Evolutionary conservation across 2,329 filamentous ascomycete genomes (phyloP), one percentile per base, ranked within the genome.

Genomic region (Clarireedia paspali): DNA sequence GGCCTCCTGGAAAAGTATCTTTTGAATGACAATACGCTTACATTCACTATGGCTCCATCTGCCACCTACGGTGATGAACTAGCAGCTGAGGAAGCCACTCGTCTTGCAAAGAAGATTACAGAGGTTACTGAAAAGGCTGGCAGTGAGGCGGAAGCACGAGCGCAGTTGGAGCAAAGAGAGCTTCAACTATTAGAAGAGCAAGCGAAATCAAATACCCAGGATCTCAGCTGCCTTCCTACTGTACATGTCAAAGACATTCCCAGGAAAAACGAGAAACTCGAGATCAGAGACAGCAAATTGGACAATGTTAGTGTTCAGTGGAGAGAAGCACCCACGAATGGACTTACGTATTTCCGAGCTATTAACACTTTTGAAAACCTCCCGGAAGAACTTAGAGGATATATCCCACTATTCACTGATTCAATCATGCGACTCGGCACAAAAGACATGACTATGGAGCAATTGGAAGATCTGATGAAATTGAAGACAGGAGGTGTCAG

Each of bases 401-500:
- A 97, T 57, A 81, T 97, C 48, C 94, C 94, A 0, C 75, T 99
- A 0, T 97, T 97, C 68, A 91, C 89, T 14, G 91, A 96, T 68
- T 85, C 88, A 39, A 85, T 99, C 59, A 94, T 96, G 88, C 87
- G 94, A 20, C 80, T 99, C 7, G 94, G 94, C 14, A 99, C 92
- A 2, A 88, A 87, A 64, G 82, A 85, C 58, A 88, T 88, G 78
- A 84, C 85, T 0, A 96, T 96, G 87, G 94, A 96, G 70, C 85
- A 96, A 70, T 81, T 97, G 51, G 94, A 99, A 71, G 94, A 97
- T 67, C 73, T 91, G 55, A 96, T 99, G 70, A 97, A 97, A 71
- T 79, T 97, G 30, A 95, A 95, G 74, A 97, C 94, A 1, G 94
- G 94, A 20, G 94, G 94, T 9, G 82, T 99, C 39, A 88, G 85